Conservation (phyloP, 257 asterid genomes). For the Fraxinus pennsylvanica region DNA sequence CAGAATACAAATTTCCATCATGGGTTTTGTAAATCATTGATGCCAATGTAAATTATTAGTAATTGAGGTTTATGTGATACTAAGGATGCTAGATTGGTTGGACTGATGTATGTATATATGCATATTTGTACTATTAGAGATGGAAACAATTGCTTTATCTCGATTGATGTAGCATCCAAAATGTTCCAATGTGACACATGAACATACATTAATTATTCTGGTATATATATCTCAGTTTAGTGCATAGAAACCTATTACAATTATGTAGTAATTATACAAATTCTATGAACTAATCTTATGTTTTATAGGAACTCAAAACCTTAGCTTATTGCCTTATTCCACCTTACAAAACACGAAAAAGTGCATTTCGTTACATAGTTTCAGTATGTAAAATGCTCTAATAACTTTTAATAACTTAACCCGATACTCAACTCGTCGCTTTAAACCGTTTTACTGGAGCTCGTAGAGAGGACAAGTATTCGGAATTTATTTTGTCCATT, state of each 20-base stretch:
- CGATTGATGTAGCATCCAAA: not conserved
- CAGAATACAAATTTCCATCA: not conserved
- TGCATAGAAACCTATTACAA: not conserved
- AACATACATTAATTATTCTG: too few relatives aligned
- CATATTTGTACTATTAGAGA: not conserved
- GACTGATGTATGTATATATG: not conserved
- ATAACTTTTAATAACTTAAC: not conserved
- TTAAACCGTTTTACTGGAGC: slow-evolving; percentile 66
- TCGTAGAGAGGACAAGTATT: slow-evolving; percentile 59
- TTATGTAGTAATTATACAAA: too few relatives aligned
- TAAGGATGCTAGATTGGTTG: not conserved
- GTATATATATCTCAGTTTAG: not conserved
- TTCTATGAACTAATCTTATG: not conserved
- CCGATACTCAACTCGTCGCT: slow-evolving; percentile 27
- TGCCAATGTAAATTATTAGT: not conserved
- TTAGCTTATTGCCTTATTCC: not conserved
- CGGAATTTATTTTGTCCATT: slow-evolving; percentile 52
- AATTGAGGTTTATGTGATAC: not conserved
- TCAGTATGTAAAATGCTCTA: not conserved
- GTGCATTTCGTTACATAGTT: not conserved
- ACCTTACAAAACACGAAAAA: not conserved
- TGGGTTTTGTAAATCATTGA: not conserved
- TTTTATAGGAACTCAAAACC: not conserved
- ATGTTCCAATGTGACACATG: too few relatives aligned
- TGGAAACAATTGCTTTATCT: not conserved